These are phyloP conservation scores for Pulveroboletus sp. DNA, from an alignment of 768 basidiomycete genomes.

Conservation along the genomic window DNA sequence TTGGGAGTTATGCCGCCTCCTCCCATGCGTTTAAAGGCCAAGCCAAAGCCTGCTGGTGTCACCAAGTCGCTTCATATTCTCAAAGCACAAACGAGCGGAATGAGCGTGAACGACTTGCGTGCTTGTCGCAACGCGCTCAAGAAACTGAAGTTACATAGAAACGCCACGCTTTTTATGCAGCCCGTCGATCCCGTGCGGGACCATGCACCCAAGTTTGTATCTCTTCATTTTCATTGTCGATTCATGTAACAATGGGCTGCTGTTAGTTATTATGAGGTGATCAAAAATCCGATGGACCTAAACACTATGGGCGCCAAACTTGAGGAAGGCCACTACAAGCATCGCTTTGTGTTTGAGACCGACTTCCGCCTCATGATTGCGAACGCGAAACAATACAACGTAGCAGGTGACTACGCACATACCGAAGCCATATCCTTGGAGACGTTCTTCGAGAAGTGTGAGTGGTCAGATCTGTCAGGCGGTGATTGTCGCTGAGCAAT, in stretches of 20 bases:
- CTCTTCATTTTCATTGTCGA: background rate
- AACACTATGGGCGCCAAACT: slow-evolving; percentile 85
- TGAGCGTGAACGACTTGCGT: slow-evolving; percentile 69
- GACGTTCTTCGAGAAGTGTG: slow-evolving; percentile 81
- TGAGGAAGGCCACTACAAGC: slow-evolving; percentile 79
- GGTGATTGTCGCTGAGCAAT: slow-evolving; percentile 6
- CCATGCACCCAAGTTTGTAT: slow-evolving; percentile 70
- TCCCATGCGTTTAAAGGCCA: slow-evolving; percentile 24
- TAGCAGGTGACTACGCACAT: slow-evolving; percentile 62
- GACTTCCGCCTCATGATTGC: slow-evolving; percentile 86
- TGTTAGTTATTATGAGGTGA: slow-evolving; percentile 79
- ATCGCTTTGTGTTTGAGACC: slow-evolving; percentile 74
- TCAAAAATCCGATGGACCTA: slow-evolving; percentile 94
- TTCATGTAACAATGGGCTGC: background rate
- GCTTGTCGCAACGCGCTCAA: slow-evolving; percentile 74
- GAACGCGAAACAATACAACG: slow-evolving; percentile 87
- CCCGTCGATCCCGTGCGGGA: slow-evolving; percentile 98
- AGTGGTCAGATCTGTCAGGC: slow-evolving; percentile 27
- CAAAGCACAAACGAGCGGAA: slow-evolving; percentile 72
- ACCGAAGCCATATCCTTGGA: slow-evolving; percentile 75
- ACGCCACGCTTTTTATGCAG: slow-evolving; percentile 67
- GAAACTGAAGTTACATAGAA: slow-evolving; percentile 74
- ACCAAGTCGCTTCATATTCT: slow-evolving; percentile 45
- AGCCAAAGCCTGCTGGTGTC: slow-evolving; percentile 23
- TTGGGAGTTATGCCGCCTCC: slow-evolving; percentile 27